Evolutionary conservation across 2,329 filamentous ascomycete genomes (phyloP).

Genomic region (Nectriaceae sp.): DNA sequence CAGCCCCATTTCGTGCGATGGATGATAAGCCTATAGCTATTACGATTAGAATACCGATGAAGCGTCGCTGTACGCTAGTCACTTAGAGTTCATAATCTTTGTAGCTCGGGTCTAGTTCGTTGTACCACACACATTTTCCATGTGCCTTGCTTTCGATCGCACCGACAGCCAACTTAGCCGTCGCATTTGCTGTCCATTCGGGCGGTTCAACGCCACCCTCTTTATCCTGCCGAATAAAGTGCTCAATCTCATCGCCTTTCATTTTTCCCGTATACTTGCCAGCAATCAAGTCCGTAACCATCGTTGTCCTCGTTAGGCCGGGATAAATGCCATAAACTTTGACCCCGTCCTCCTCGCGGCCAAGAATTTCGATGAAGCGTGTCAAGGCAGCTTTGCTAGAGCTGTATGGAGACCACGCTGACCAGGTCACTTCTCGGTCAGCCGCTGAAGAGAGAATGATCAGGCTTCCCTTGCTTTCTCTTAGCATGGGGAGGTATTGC

Average conservation of each 20-base stretch:
- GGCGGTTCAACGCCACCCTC: too few species aligned
- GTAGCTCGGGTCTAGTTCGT: too few species aligned
- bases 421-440: background rate
- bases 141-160: too few species aligned
- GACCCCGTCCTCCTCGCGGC: background rate
- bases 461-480: too few species aligned
- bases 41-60: too few species aligned
- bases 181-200: too few species aligned
- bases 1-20: background rate
- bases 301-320: background rate
- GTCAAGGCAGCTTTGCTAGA: background rate
- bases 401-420: background rate
- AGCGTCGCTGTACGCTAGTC: too few species aligned
- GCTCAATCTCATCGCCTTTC: background rate
- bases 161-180: too few species aligned
- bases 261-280: background rate
- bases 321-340: background rate
- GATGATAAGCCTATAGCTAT: background rate
- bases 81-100: too few species aligned
- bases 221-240: background rate
- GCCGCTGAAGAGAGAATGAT: too few species aligned
- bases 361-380: background rate
- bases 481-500: too few species aligned
- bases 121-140: too few species aligned
- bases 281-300: background rate